These are phyloP conservation scores for Solanum clarkiae DNA, from an alignment of 257 asterid species.

Conservation along the genomic window DNA sequence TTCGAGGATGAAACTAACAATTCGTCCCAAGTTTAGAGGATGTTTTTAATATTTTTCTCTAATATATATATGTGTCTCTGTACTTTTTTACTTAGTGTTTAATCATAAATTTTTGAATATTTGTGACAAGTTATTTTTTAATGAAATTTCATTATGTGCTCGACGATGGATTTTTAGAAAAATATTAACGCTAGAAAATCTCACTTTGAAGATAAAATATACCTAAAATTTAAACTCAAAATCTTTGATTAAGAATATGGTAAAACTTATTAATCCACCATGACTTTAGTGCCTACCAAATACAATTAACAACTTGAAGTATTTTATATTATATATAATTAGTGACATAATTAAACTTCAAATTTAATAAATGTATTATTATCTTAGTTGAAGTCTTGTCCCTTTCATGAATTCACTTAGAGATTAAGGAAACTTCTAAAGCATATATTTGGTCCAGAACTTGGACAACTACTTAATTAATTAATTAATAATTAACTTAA, in stretches of 20 bases:
- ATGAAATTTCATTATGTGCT: too few relatives aligned
- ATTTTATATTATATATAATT: neutral
- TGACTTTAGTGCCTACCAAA: neutral
- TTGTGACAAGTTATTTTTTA: too few relatives aligned
- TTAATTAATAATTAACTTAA: neutral
- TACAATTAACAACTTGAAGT: neutral
- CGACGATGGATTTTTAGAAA: too few relatives aligned
- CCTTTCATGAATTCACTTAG: neutral
- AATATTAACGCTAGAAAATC: too few relatives aligned
- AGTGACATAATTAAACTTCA: neutral
- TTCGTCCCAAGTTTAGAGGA: too few relatives aligned
- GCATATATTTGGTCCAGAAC: neutral
- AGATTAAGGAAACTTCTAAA: conserved; percentile 4
- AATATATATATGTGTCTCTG: too few relatives aligned
- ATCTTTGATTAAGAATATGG: too few relatives aligned
- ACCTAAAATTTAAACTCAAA: neutral
- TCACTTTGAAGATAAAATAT: neutral
- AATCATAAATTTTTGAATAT: too few relatives aligned
- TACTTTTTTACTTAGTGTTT: too few relatives aligned
- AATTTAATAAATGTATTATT: neutral
- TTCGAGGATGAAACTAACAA: too few relatives aligned
- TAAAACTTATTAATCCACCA: too few relatives aligned
- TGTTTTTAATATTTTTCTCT: too few relatives aligned
- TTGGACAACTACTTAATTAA: neutral
- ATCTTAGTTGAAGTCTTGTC: neutral